Evolutionary conservation across 345 rosid genomes (phyloP).

Genomic region (Euphorbia lathyris): DNA sequence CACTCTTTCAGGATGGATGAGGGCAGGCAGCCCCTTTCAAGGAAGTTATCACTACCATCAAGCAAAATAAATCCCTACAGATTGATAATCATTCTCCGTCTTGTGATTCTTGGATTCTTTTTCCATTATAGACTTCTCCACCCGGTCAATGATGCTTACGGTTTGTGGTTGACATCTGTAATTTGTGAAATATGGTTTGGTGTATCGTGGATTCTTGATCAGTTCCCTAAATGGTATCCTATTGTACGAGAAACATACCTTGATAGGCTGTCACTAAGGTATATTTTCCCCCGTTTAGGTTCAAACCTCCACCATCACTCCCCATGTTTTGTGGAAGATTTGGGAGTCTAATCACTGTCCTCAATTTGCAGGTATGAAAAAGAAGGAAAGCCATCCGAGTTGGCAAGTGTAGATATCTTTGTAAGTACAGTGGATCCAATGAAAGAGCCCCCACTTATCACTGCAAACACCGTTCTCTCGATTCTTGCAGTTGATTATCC

Average conservation of each 20-base stretch:
- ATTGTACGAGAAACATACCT: conserved; percentile 89
- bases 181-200: conserved; percentile 99
- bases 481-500: conserved; percentile 99
- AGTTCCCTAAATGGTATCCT: conserved; percentile 97
- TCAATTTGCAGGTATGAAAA: conserved; percentile 73
- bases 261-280: conserved; percentile 93
- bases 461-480: conserved; percentile 96
- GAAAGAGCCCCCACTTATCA: conserved; percentile 98
- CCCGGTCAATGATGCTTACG: conserved; percentile 86
- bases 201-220: conserved; percentile 97
- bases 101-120: conserved; percentile 83
- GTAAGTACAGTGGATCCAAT: conserved; percentile 98
- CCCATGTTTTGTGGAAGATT: background rate
- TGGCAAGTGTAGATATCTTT: conserved; percentile 73
- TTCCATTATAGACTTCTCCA: conserved; percentile 92
- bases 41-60: conserved; percentile 88
- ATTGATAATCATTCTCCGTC: conserved; percentile 76
- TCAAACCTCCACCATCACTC: background rate
- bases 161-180: conserved; percentile 93
- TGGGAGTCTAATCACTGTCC: background rate
- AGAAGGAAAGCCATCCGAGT: conserved; percentile 89
- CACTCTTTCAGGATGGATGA: conserved; percentile 91
- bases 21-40: conserved; percentile 97
- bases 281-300: conserved; percentile 9
- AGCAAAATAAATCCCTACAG: conserved; percentile 98